Base-by-base conservation (phyloP, 192 early-diverging fungal genomes). In the Entrophospora sp. region DNA sequence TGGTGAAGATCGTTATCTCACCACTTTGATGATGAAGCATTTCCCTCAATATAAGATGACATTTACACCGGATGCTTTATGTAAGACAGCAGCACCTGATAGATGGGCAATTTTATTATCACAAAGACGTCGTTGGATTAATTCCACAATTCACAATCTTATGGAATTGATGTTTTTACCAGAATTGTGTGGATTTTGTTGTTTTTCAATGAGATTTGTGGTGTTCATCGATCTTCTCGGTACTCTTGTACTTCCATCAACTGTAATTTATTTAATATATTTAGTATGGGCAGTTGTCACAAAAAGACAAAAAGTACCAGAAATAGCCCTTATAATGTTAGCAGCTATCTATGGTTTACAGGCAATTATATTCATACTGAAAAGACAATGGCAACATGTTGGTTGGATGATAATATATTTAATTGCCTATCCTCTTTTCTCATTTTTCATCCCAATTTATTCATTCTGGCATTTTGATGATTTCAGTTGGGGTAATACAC, bases 381-480 rank as follows among this genome's bases (percentile, higher is more conserved):
- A 74, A 45, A 61, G 74, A n/a, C 85, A 90, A 69, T 88, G 86
- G 86, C 86, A 88, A 59, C 85, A 90, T 46, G 80, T 90, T 58
- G 88, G 88, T 1, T 89, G 88, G 88, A 90, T 90, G 88, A 69
- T 87, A 36, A 87, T 90, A 45, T 97, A 97, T 72, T 79, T 97
- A 14, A 71, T 95, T 1, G 91, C 90, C 5, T 89, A 93, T 44
- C 94, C 96, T 8, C 71, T 97, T n/a, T 98, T 91, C 70, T 90
- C 87, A 13, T 91, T 92, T 67, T 89, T 90, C 71, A 85, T 97
- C 44, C 95, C 95, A 0, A 68, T 97, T 40, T 98, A 98, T 69
- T 82, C 94, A 1, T 96, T 98, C 85, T 95, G 93, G 95, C 93
- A 97, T 77, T 93, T 95, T 83, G 95, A 97, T 67, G 95, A 97